phyloP scores from a whole-genome alignment of 805 yeast species.

The Brettanomyces anomalus region DNA sequence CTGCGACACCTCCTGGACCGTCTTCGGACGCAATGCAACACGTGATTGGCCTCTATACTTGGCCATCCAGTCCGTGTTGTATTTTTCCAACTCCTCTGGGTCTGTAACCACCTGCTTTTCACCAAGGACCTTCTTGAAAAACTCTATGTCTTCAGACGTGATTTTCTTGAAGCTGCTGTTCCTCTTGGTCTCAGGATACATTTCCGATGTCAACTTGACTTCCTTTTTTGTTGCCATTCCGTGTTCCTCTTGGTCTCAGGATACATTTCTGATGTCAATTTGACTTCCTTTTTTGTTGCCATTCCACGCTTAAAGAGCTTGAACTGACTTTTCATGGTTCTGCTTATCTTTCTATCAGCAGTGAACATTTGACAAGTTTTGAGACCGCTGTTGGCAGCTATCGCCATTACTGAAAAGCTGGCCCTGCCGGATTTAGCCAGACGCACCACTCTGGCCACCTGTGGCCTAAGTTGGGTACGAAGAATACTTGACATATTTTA shows the following conservation, averaged over 20 bases:
- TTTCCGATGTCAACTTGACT: background rate
- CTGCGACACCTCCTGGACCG: slow-evolving; percentile 65
- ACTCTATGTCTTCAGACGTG: slow-evolving; percentile 45
- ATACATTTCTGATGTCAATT: slow-evolving; percentile 1
- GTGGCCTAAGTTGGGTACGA: too few species aligned
- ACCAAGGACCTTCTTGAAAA: slow-evolving; percentile 52
- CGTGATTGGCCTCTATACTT: slow-evolving; percentile 85
- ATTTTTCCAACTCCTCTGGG: slow-evolving; percentile 54
- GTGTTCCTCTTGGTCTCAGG: background rate
- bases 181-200: background rate
- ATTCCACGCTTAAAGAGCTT: background rate
- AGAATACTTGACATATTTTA: too few species aligned
- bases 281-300: background rate
- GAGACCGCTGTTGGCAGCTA: too few species aligned
- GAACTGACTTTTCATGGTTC: too few species aligned
- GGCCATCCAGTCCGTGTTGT: slow-evolving; percentile 91
- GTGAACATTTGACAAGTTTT: too few species aligned
- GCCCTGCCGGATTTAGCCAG: too few species aligned
- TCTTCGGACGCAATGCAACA: slow-evolving; percentile 74
- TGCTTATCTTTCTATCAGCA: too few species aligned
- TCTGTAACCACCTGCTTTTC: slow-evolving; percentile 43
- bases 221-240: background rate
- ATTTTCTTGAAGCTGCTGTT: slow-evolving; percentile 22
- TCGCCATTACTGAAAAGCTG: too few species aligned
- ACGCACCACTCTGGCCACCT: too few species aligned